Evolutionary conservation across 2,329 filamentous ascomycete species (phyloP).

Genomic region (Verticillium nubilum): DNA sequence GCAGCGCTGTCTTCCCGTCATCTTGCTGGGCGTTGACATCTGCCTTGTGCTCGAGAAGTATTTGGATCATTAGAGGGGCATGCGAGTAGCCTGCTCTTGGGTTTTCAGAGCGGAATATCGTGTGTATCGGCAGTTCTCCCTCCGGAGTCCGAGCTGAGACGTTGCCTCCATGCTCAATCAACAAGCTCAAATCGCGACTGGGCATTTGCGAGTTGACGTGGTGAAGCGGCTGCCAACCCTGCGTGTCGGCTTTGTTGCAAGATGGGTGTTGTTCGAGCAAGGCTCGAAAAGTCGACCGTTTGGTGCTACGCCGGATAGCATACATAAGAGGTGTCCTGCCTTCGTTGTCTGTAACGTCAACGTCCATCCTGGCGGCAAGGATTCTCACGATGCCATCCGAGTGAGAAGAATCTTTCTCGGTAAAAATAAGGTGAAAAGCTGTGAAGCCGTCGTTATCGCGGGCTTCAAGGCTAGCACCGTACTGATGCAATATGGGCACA

Average conservation of each 20-base stretch:
- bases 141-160: background rate
- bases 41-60: background rate
- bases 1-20: background rate
- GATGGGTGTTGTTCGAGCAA: too few relatives aligned
- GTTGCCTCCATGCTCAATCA: background rate
- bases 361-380: background rate
- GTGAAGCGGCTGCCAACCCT: background rate
- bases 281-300: too few relatives aligned
- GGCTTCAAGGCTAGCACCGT: background rate
- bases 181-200: background rate
- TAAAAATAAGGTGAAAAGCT: background rate
- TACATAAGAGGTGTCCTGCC: background rate
- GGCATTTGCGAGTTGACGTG: background rate
- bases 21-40: background rate
- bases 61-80: background rate
- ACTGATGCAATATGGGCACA: background rate
- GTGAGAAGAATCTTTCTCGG: background rate
- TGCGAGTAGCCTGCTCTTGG: background rate
- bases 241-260: background rate
- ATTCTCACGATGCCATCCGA: background rate
- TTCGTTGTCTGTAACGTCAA: background rate
- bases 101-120: background rate
- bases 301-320: background rate
- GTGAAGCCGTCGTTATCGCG: background rate
- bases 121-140: background rate